Evolutionary conservation across 306 rosid species (phyloP).

Genomic region (Lathyrus oleraceus): DNA sequence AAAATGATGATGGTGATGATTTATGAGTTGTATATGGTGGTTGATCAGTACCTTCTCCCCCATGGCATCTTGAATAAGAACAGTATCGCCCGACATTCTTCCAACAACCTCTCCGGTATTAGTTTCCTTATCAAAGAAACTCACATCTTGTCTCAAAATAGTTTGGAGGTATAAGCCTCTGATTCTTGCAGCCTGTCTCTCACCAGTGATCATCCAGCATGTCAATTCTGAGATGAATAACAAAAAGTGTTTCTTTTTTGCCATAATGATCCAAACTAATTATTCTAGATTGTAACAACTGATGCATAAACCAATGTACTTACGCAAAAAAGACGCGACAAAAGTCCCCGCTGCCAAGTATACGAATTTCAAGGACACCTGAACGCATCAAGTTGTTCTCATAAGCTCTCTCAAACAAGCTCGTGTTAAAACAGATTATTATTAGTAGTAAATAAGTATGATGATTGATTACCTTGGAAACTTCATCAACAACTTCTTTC

Average conservation of each 20-base stretch:
- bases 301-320: conserved; percentile 34
- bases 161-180: conserved; percentile 73
- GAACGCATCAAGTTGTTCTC: neutral
- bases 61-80: conserved; percentile 88
- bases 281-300: neutral
- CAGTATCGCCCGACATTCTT: conserved; percentile 90
- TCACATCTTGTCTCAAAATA: conserved; percentile 79
- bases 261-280: conserved; percentile 10
- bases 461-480: conserved; percentile 52
- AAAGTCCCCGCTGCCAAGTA: conserved; percentile 69
- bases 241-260: conserved; percentile 11
- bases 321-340: conserved; percentile 59
- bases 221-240: conserved; percentile 57
- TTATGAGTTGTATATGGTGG: neutral
- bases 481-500: conserved; percentile 49
- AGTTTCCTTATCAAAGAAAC: conserved; percentile 72
- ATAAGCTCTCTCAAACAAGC: neutral
- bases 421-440: neutral
- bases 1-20: neutral
- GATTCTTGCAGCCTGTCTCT: conserved; percentile 82
- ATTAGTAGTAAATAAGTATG: neutral
- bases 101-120: conserved; percentile 78
- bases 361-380: conserved; percentile 64
- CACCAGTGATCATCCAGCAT: conserved; percentile 91
- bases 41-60: conserved; percentile 71